Conservation (phyloP, 2,329 filamentous ascomycete genomes). For the Taxawa tesnikishii region DNA sequence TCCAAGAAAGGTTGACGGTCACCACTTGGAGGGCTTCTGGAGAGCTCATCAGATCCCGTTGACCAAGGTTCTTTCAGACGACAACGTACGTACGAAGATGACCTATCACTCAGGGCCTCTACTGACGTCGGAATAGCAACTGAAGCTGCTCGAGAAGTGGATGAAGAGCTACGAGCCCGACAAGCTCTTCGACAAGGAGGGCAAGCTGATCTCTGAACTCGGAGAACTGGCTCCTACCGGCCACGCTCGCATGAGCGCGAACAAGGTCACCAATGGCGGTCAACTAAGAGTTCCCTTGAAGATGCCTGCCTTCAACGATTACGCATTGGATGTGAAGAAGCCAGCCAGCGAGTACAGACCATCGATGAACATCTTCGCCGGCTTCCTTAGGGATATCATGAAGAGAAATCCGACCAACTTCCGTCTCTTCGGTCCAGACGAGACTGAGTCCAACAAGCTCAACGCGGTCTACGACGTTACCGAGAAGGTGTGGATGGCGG, state of each 20-base stretch:
- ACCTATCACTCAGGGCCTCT: too few species aligned
- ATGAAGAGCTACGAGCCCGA: slow-evolving; percentile 68
- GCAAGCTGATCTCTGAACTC: slow-evolving; percentile 51
- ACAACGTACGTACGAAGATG: too few species aligned
- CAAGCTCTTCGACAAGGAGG: slow-evolving; percentile 53
- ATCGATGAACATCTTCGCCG: slow-evolving; percentile 60
- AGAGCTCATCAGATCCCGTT: slow-evolving; percentile 68
- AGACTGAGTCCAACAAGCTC: slow-evolving; percentile 74
- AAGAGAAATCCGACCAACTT: slow-evolving; percentile 54
- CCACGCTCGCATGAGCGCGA: slow-evolving; percentile 61
- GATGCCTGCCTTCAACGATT: slow-evolving; percentile 59
- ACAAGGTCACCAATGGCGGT: slow-evolving; percentile 64
- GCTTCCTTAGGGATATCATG: slow-evolving; percentile 56
- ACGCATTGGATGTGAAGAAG: slow-evolving; percentile 49
- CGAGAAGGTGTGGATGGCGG: slow-evolving; percentile 71
- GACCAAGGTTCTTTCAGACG: slow-evolving; percentile 54
- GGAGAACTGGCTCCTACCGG: slow-evolving; percentile 53
- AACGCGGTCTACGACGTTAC: slow-evolving; percentile 57
- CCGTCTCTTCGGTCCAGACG: slow-evolving; percentile 66
- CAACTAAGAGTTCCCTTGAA: slow-evolving; percentile 52
- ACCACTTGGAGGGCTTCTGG: slow-evolving; percentile 67
- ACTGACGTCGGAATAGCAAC: too few species aligned
- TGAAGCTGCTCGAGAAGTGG: slow-evolving; percentile 61
- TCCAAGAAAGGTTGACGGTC: slow-evolving; percentile 57
- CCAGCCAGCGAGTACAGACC: slow-evolving; percentile 44